A percentile compares a stretch with the other conserved stretches of the same genome.
phyloP scores from a whole-genome alignment of 192 early-diverging fungal genomes.

The Coemansia sp. region DNA sequence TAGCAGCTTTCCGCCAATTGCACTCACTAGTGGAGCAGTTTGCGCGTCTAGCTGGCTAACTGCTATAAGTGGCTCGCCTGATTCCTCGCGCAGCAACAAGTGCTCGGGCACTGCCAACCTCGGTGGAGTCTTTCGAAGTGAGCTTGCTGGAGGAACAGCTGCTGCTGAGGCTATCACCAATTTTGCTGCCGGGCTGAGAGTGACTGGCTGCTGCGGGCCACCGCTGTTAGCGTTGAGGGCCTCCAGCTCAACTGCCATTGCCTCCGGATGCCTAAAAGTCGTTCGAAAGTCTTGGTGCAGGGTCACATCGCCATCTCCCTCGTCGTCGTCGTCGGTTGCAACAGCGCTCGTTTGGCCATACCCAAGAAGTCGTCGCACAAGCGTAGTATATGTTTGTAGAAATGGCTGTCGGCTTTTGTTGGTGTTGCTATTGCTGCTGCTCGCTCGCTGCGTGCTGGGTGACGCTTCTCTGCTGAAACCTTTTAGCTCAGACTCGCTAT shows the following conservation, averaged over 20 bases:
- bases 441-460: background rate
- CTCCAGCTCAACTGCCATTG: conserved; percentile 2
- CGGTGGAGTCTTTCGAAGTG: background rate
- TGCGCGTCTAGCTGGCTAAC: conserved; percentile 34
- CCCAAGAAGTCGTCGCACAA: conserved; percentile 17
- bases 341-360: background rate
- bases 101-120: background rate
- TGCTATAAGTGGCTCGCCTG: conserved; percentile 25
- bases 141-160: background rate
- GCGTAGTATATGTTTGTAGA: conserved; percentile 11
- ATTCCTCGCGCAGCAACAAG: conserved; percentile 2
- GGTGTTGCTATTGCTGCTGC: background rate
- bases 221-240: conserved; percentile 4
- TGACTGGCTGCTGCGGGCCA: conserved; percentile 4
- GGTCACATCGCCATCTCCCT: background rate
- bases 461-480: background rate
- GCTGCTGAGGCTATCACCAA: background rate
- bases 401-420: background rate
- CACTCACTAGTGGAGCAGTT: conserved; percentile 24
- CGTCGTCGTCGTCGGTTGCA: conserved; percentile 8
- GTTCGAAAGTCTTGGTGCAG: background rate
- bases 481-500: conserved; percentile 8
- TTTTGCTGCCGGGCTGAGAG: conserved; percentile 5
- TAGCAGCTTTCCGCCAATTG: conserved; percentile 28
- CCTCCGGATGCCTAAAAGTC: background rate